Percentiles rank a stretch among this genome's conserved stretches.
Evolutionary conservation across 2,329 filamentous ascomycete genomes (phyloP).

Genomic region (Colletotrichum theobromicola): DNA sequence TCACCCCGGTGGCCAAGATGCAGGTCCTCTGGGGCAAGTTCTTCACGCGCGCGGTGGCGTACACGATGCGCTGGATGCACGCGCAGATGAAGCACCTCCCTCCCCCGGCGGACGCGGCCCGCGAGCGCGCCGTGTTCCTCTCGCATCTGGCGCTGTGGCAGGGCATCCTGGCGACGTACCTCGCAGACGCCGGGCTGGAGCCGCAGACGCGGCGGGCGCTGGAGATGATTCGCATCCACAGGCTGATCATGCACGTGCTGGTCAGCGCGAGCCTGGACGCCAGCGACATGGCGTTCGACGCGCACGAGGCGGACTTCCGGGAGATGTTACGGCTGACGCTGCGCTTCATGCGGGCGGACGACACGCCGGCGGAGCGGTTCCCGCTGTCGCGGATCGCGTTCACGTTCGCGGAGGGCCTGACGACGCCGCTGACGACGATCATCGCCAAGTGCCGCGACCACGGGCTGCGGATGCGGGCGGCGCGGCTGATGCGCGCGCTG

Average conservation of each 20-base stretch:
- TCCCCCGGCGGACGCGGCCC: neutral
- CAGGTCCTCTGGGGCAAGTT: slow-evolving; percentile 19
- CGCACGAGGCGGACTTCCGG: slow-evolving; percentile 18
- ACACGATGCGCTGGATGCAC: slow-evolving; percentile 13
- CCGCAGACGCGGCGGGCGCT: neutral
- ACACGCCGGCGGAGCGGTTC: neutral
- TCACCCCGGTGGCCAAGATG: neutral
- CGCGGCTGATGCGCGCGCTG: slow-evolving; percentile 6
- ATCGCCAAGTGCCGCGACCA: slow-evolving; percentile 23
- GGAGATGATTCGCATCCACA: slow-evolving; percentile 17
- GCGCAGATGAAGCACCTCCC: neutral
- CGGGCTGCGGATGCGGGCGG: slow-evolving; percentile 18
- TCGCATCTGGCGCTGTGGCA: slow-evolving; percentile 7
- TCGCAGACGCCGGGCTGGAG: neutral
- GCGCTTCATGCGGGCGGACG: slow-evolving; percentile 8
- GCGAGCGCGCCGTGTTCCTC: neutral
- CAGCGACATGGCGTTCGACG: slow-evolving; percentile 22
- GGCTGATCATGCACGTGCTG: slow-evolving; percentile 4
- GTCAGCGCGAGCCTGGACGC: slow-evolving; percentile 18
- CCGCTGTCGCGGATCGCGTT: neutral
- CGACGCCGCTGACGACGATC: slow-evolving; percentile 15
- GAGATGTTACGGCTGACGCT: slow-evolving; percentile 9
- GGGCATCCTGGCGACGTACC: neutral
- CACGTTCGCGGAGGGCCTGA: slow-evolving; percentile 19
- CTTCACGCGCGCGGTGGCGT: slow-evolving; percentile 19